A percentile compares a stretch with the other conserved stretches of the same genome.
Evolutionary conservation across 768 basidiomycete species (phyloP).

Genomic region (Lentinus tigrinus): DNA sequence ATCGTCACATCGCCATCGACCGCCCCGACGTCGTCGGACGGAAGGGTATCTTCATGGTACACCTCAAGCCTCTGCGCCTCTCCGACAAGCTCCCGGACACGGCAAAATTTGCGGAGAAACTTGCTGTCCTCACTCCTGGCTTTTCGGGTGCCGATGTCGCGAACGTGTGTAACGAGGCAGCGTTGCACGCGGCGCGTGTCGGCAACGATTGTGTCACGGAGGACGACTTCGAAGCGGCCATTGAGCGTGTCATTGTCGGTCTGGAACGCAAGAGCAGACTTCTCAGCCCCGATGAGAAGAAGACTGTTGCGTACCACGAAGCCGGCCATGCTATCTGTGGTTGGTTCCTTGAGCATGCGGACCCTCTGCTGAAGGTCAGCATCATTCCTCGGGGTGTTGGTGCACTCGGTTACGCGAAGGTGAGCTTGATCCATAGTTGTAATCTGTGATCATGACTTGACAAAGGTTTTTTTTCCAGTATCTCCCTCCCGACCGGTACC

Average conservation of each 20-base stretch:
- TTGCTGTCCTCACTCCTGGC: constrained; percentile 94
- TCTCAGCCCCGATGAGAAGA: constrained; percentile 94
- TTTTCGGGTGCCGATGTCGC: constrained; percentile 99
- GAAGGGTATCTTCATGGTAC: constrained; percentile 91
- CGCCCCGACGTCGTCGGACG: constrained; percentile 93
- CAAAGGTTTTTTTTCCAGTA: constrained; percentile 49
- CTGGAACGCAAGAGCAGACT: constrained; percentile 95
- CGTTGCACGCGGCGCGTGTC: constrained; percentile 89
- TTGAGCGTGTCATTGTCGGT: constrained; percentile 97
- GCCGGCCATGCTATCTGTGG: constrained; percentile 98
- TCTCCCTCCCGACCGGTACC: constrained; percentile 92
- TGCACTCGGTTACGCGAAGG: constrained; percentile 95
- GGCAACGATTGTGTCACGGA: constrained; percentile 77
- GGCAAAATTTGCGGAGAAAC: constrained; percentile 77
- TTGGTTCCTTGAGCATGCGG: constrained; percentile 98
- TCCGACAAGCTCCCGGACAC: constrained; percentile 49
- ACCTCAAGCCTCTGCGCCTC: constrained; percentile 81
- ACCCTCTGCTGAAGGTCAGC: constrained; percentile 95
- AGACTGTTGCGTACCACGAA: constrained; percentile 97
- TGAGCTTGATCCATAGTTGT: constrained; percentile 28
- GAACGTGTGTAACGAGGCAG: constrained; percentile 98
- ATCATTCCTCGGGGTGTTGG: constrained; percentile 97
- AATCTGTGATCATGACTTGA: neutral
- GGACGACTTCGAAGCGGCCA: constrained; percentile 92
- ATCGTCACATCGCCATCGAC: constrained; percentile 94